These are phyloP conservation scores for Elsinoe necatrix DNA, from an alignment of 2,329 filamentous ascomycete genomes.

Conservation along the genomic window DNA sequence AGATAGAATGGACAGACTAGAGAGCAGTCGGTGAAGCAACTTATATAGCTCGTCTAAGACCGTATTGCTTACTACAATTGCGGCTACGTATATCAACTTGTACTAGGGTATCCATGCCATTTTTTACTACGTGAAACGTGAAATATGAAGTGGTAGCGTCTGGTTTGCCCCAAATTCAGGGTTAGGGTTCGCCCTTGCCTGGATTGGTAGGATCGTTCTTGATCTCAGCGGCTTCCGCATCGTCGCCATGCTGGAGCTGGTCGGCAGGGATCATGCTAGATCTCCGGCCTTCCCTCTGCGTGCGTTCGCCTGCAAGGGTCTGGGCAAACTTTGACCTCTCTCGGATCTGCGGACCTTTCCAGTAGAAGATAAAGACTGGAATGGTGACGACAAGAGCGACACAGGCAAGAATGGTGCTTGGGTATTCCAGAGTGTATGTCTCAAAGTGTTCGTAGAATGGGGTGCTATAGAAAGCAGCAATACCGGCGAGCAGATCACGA, in stretches of 20 bases:
- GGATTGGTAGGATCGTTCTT: background rate
- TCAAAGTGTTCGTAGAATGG: conserved; percentile 44
- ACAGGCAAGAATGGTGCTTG: conserved; percentile 44
- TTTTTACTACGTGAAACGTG: too few relatives aligned
- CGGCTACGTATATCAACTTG: too few relatives aligned
- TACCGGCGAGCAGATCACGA: conserved; percentile 61
- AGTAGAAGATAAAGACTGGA: conserved; percentile 47
- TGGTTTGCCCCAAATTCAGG: too few relatives aligned
- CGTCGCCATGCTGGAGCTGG: conserved; percentile 2
- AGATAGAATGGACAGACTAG: too few relatives aligned
- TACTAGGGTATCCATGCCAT: too few relatives aligned
- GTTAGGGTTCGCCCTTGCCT: too few relatives aligned
- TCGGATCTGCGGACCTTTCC: conserved; percentile 43
- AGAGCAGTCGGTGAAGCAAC: too few relatives aligned
- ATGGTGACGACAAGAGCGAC: conserved; percentile 43
- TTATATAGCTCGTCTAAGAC: too few relatives aligned
- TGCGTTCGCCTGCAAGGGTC: conserved; percentile 29
- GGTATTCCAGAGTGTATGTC: conserved; percentile 40
- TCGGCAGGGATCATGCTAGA: conserved; percentile 9
- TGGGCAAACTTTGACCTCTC: conserved; percentile 43
- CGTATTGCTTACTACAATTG: too few relatives aligned
- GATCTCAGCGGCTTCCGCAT: background rate
- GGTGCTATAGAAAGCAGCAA: conserved; percentile 56
- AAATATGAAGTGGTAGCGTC: too few relatives aligned
- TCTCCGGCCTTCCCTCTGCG: conserved; percentile 22